phyloP scores from a whole-genome alignment of 2,329 filamentous ascomycete genomes.

The Lachnellula suecica region DNA sequence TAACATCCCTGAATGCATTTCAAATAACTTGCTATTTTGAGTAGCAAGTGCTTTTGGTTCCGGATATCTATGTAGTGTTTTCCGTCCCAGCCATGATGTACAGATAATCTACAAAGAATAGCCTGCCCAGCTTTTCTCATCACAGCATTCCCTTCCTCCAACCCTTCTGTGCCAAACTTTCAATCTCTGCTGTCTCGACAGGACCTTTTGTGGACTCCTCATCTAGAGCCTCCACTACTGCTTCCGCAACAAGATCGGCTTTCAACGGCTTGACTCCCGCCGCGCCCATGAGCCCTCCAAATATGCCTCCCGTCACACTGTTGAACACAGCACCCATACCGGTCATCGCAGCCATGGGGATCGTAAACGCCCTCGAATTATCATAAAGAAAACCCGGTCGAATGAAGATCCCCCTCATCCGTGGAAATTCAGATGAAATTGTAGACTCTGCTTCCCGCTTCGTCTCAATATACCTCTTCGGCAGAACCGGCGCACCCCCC shows the following conservation, averaged over 20 bases:
- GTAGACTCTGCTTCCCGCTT: constrained; percentile 86
- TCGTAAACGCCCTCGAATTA: constrained; percentile 73
- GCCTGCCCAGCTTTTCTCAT: too few relatives aligned
- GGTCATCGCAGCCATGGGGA: constrained; percentile 79
- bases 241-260: constrained; percentile 83
- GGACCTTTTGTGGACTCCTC: constrained; percentile 72
- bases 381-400: constrained; percentile 91
- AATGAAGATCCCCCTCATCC: constrained; percentile 78
- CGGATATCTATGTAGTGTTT: neutral
- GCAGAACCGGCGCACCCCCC: constrained; percentile 80
- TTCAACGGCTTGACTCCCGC: constrained; percentile 84
- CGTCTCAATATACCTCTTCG: constrained; percentile 81
- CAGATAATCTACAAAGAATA: constrained; percentile 2
- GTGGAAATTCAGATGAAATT: constrained; percentile 70
- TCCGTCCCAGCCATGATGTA: constrained; percentile 8
- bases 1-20: neutral
- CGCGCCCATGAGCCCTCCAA: constrained; percentile 76
- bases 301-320: constrained; percentile 69
- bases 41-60: neutral
- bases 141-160: constrained; percentile 87
- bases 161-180: constrained; percentile 73
- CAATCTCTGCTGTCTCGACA: constrained; percentile 77
- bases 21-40: too few relatives aligned
- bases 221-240: constrained; percentile 81
- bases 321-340: constrained; percentile 77